These are phyloP conservation scores for Spencermartinsiella ligniputridi DNA, from an alignment of 1,139 yeast genomes.

Conservation along the genomic window DNA sequence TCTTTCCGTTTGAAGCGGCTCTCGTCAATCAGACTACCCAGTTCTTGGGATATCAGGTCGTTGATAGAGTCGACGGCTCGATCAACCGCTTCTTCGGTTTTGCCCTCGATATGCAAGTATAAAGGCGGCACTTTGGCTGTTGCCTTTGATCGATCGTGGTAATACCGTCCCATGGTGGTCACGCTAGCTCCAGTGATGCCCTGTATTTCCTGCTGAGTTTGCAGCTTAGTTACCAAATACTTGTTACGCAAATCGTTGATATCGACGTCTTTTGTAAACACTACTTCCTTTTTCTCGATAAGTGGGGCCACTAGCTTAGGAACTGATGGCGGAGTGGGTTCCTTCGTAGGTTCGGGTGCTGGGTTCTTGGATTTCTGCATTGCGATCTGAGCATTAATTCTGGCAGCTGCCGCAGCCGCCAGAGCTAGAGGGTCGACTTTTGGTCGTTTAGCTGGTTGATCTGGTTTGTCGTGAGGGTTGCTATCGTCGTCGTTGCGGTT, in stretches of 20 bases:
- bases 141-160: slow-evolving; percentile 36
- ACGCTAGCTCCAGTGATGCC: slow-evolving; percentile 34
- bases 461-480: slow-evolving; percentile 5
- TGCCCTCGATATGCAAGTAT: slow-evolving; percentile 33
- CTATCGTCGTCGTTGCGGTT: slow-evolving; percentile 8
- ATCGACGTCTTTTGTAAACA: slow-evolving; percentile 29
- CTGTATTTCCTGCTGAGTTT: slow-evolving; percentile 31
- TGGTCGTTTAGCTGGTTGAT: slow-evolving; percentile 9
- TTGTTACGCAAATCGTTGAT: slow-evolving; percentile 38
- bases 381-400: slow-evolving; percentile 31
- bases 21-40: slow-evolving; percentile 33
- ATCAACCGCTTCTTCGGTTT: slow-evolving; percentile 28
- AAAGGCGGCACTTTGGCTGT: slow-evolving; percentile 35
- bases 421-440: slow-evolving; percentile 27
- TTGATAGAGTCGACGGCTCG: slow-evolving; percentile 32
- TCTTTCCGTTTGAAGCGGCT: slow-evolving; percentile 27
- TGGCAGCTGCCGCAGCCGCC: slow-evolving; percentile 35
- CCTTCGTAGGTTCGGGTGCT: neutral
- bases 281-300: slow-evolving; percentile 3
- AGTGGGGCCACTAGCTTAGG: slow-evolving; percentile 3
- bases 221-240: slow-evolving; percentile 35
- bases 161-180: slow-evolving; percentile 36
- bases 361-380: slow-evolving; percentile 3
- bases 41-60: slow-evolving; percentile 31
- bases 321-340: slow-evolving; percentile 4